Evolutionary conservation across 352 stramenopile genomes (phyloP).

Genomic region (Elongisporangium senticosum): DNA sequence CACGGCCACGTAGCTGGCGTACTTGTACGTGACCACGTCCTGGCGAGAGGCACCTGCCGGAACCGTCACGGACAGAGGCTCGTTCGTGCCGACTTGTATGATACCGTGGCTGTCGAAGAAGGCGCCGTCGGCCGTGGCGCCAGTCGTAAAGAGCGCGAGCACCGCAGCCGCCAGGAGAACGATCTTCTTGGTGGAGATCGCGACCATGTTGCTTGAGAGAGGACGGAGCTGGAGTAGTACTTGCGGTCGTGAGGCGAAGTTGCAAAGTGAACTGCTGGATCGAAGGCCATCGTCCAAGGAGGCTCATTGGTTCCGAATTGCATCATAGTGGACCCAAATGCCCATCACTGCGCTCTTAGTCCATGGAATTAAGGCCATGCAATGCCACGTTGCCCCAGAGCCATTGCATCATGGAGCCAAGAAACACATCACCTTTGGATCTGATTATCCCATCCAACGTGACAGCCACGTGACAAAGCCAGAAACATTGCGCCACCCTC

Average conservation of each 20-base stretch:
- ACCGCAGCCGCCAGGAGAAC: slow-evolving; percentile 6
- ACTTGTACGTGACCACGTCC: slow-evolving; percentile 36
- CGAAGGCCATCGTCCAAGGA: no score
- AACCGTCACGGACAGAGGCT: slow-evolving; percentile 22
- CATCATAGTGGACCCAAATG: not conserved
- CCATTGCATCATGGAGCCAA: not conserved
- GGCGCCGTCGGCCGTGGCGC: slow-evolving; percentile 5
- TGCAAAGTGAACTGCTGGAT: not conserved
- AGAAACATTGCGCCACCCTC: not conserved
- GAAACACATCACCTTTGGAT: not conserved
- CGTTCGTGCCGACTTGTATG: slow-evolving; percentile 28
- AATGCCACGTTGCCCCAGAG: no score
- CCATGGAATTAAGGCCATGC: not conserved
- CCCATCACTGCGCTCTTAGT: not conserved
- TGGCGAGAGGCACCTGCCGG: slow-evolving; percentile 17
- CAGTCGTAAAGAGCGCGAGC: not conserved
- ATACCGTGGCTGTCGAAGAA: slow-evolving; percentile 21
- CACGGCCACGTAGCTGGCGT: slow-evolving; percentile 47
- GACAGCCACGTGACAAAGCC: not conserved
- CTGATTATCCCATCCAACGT: not conserved
- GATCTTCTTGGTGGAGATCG: slow-evolving; percentile 16
- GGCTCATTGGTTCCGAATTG: not conserved
- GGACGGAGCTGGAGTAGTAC: not conserved
- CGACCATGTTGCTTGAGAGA: slow-evolving; percentile 10
- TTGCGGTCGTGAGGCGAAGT: not conserved